Evolutionary conservation across 2,329 filamentous ascomycete species (phyloP), one percentile per base, ranked within the genome.

Genomic region (Neonectria sp.): DNA sequence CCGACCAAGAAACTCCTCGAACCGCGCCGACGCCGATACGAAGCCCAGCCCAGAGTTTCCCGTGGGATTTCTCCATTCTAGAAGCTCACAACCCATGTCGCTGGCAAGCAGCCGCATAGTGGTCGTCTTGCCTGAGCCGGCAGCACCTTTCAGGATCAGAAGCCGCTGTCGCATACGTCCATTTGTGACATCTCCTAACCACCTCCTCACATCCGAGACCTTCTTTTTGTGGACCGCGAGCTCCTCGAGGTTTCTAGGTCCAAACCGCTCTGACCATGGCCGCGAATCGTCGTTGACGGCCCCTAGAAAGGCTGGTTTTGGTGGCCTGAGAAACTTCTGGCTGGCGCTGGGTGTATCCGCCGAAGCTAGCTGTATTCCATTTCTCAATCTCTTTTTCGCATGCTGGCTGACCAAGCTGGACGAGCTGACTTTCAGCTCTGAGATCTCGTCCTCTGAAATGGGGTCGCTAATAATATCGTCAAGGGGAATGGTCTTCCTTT

Each of bases 181-280:
- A 29, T 81, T 79, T 68, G 94, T 88, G 21, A 94, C 93, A 76
- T 91, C 89, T 49, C 93, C 89, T 37, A 99, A 83, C 95, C 96
- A 98, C 65, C 83, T 86, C 65, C 91, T 89, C 52, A 98, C 95
- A 81, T 98, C 95, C 2, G 89, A 83, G 6, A 98, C 93, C 80
- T 99, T 99, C 75, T 90, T 96, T 84, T 97, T 98, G 80, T 99
- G 95, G 21, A 99, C 95, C 0, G 93, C 95, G 52, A 99, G 84
- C 81, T 98, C 95, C 17, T 95, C 91, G 13, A 98, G 79, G 72
- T 88, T 92, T 3, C 79, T 76, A 0, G 95, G 95, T 2, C 89
- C 91, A 79, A 94, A 98, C 72, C 91, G 90, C 73, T 98, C 95
- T 17, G 93, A 93, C 95, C 95, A 98, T 3, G 95, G 95, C 59